Conservation (phyloP, 345 rosid species). For the Nephelium lappaceum region DNA sequence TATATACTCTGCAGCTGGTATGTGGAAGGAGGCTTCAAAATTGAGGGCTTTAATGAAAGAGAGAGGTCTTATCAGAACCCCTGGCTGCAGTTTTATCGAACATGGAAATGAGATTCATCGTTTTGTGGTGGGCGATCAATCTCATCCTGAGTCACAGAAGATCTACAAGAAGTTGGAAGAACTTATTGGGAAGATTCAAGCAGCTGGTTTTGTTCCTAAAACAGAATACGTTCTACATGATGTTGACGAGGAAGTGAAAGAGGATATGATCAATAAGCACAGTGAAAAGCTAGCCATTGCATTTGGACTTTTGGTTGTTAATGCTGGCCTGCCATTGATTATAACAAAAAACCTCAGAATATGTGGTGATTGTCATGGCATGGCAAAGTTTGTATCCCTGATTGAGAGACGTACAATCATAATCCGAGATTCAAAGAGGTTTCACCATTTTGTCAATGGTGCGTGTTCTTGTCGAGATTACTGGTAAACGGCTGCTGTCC, state of each 20-base stretch:
- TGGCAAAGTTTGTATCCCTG: slow-evolving; percentile 53
- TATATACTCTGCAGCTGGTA: slow-evolving; percentile 67
- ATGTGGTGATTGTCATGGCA: slow-evolving; percentile 67
- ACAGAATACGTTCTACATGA: slow-evolving; percentile 75
- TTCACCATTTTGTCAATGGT: slow-evolving; percentile 75
- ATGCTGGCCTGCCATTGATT: slow-evolving; percentile 42
- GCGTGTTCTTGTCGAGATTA: slow-evolving; percentile 69
- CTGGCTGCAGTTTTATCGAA: slow-evolving; percentile 70
- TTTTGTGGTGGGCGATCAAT: slow-evolving; percentile 64
- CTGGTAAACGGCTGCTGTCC: slow-evolving; percentile 41
- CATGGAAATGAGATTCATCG: slow-evolving; percentile 50
- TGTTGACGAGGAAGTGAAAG: slow-evolving; percentile 67
- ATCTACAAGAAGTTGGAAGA: slow-evolving; percentile 56
- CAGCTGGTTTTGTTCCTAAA: slow-evolving; percentile 41
- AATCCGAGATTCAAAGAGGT: slow-evolving; percentile 73
- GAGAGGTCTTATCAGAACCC: slow-evolving; percentile 46
- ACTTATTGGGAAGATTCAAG: slow-evolving; percentile 48
- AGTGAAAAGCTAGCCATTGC: slow-evolving; percentile 80
- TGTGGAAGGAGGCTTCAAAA: slow-evolving; percentile 60
- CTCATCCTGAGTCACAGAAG: slow-evolving; percentile 53
- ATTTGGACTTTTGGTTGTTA: slow-evolving; percentile 59
- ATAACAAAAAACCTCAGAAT: slow-evolving; percentile 72
- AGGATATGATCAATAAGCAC: slow-evolving; percentile 61
- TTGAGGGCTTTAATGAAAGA: slow-evolving; percentile 58
- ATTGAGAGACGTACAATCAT: slow-evolving; percentile 55